These are phyloP conservation scores for Podaxis rugospora DNA, from an alignment of 768 basidiomycete genomes.

Conservation along the genomic window DNA sequence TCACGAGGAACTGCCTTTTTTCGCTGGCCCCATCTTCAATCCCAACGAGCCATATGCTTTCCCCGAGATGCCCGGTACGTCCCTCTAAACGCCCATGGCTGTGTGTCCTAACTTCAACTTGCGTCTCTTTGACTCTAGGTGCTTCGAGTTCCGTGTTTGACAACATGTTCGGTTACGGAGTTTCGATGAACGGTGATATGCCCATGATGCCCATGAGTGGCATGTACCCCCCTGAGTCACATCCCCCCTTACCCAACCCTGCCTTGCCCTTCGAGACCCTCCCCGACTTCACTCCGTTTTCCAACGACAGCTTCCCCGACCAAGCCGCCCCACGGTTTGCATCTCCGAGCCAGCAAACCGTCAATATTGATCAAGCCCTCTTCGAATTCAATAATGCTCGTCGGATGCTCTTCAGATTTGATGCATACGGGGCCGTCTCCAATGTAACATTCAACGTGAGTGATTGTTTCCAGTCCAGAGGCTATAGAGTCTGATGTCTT, in stretches of 20 bases:
- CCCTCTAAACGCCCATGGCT: constrained; percentile 3
- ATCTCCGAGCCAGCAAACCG: constrained; percentile 27
- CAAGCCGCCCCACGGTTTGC: background rate
- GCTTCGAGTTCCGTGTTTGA: constrained; percentile 34
- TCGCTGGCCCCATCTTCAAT: constrained; percentile 19
- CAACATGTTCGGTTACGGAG: constrained; percentile 1
- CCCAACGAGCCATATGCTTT: constrained; percentile 25
- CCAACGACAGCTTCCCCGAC: background rate
- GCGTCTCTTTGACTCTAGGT: constrained; percentile 23
- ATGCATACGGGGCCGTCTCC: constrained; percentile 41
- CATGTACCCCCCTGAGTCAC: constrained; percentile 4
- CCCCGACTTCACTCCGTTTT: constrained; percentile 6
- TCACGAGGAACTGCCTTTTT: constrained; percentile 21
- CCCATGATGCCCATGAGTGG: background rate
- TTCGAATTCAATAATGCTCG: constrained; percentile 77
- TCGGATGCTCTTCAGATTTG: constrained; percentile 61
- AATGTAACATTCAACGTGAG: constrained; percentile 66
- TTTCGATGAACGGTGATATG: background rate
- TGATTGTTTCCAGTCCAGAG: constrained; percentile 1
- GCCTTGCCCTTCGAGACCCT: background rate
- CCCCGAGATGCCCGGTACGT: constrained; percentile 42
- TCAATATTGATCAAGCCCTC: constrained; percentile 56
- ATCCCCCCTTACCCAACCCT: background rate
- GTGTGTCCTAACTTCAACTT: constrained; percentile 4
- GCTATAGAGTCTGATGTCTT: background rate